phyloP scores from a whole-genome alignment of 495 filamentous ascomycete genomes.

The Aspergillus panamensis region DNA sequence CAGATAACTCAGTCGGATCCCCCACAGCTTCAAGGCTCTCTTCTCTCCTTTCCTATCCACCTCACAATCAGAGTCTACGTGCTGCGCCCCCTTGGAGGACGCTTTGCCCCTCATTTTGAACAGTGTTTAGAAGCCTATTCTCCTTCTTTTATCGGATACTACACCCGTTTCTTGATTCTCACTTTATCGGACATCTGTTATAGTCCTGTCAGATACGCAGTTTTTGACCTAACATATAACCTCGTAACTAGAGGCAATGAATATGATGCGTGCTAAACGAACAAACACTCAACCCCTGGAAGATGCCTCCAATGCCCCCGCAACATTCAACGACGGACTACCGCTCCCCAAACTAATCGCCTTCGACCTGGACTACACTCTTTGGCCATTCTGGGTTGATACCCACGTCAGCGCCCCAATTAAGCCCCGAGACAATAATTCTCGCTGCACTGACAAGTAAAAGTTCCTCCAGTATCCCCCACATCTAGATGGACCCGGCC shows the following conservation, averaged over 20 bases:
- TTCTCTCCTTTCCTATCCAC: too few species aligned
- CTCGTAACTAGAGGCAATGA: neutral
- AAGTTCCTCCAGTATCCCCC: neutral
- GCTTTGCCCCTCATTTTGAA: too few species aligned
- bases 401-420: conserved; percentile 84
- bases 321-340: conserved; percentile 70
- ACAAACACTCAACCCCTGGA: conserved; percentile 39
- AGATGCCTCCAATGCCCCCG: conserved; percentile 43
- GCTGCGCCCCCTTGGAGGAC: too few species aligned
- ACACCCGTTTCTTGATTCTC: neutral
- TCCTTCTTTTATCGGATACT: too few species aligned
- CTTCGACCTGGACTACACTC: conserved; percentile 95
- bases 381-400: conserved; percentile 98
- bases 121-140: too few species aligned
- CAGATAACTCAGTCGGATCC: too few species aligned
- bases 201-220: neutral
- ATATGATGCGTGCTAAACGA: conserved; percentile 37
- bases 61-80: too few species aligned
- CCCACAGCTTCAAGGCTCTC: too few species aligned
- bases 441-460: conserved; percentile 49
- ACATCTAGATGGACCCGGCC: neutral
- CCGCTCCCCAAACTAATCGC: conserved; percentile 82
- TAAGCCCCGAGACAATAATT: conserved; percentile 57
- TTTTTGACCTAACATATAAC: neutral
- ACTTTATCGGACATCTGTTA: neutral